Conservation (phyloP, 2,329 filamentous ascomycete genomes). For the Fusarium denticulatum region DNA sequence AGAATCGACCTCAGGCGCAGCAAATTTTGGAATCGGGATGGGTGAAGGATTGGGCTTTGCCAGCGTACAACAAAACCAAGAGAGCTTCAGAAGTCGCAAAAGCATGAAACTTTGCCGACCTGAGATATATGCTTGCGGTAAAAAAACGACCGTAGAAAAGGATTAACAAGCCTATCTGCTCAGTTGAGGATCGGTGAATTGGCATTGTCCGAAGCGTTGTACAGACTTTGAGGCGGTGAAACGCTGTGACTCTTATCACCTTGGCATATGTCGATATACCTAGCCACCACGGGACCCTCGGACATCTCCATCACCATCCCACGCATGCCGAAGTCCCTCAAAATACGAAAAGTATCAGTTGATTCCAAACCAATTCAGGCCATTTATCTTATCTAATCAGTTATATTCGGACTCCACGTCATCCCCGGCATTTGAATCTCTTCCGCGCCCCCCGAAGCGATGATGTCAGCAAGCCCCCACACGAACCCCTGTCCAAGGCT, state of each 20-base stretch:
- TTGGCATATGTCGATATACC: not conserved
- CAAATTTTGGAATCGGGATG: slow-evolving; percentile 18
- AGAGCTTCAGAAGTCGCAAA: not conserved
- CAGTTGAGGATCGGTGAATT: not conserved
- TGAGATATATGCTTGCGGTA: not conserved
- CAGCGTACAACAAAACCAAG: not conserved
- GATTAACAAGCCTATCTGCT: not conserved
- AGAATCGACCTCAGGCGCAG: slow-evolving; percentile 1
- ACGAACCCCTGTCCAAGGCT: not conserved
- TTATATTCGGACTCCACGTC: not conserved
- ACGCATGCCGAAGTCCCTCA: not conserved
- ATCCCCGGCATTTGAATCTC: not conserved
- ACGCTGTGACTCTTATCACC: not conserved
- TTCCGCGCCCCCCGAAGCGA: not conserved
- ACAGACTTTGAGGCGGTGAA: not conserved
- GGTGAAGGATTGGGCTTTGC: slow-evolving; percentile 33
- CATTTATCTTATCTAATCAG: not conserved
- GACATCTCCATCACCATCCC: not conserved
- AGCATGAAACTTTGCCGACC: not conserved
- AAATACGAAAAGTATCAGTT: not conserved
- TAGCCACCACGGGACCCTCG: not conserved
- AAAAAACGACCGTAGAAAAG: not conserved
- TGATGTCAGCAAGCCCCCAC: slow-evolving; percentile 14
- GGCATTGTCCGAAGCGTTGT: not conserved
- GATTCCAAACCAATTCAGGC: not conserved